Base-by-base conservation (phyloP, 202 grass and related monocot genomes). In the Saccharum hybrid region DNA sequence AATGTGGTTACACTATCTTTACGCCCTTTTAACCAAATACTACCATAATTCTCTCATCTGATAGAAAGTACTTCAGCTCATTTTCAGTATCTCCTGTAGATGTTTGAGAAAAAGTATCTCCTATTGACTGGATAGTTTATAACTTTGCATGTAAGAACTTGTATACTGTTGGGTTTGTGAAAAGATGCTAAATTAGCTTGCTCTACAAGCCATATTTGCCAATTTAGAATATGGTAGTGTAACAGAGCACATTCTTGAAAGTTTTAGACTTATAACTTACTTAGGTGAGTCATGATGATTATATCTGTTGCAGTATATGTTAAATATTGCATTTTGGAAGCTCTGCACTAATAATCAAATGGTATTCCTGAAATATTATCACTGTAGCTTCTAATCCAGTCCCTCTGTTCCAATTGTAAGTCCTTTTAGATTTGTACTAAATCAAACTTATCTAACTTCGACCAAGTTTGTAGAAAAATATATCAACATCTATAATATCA, bases 141-240 rank as follows among this genome's bases (percentile, higher is more conserved):
- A 59, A 62, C 30, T 69, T 80, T 59, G 65, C 52, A 85, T 49
- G 81, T 79, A 81, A 62, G 66, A 61, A 30, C 69, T 71, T 41
- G 1, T n/a, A 43, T 11, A 15, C 11, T 46, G 12, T 45, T 46
- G 68, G 68, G 42, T 51, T 18, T 51, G 48, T 51, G 15, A 71
- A 26, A 0, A 14, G 12, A 15, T 22, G 68, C n/a, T 72, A 72
- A 72, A 31, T 46, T 18, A 12, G 68, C 40, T 71, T 70, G 68
- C 39, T 71, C 68, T 45, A 71, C 7, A 21, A 23, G 38, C n/a
- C 38, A 70, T 70, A 28, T 45, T 71, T 71, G 21, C 5, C 19
- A 42, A 23, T 71, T 46, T 28, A 71, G 68, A 43, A 28, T 45
- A 69, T 5, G 2, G 12, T 71, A 42, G n/a, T 1, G 10, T 71